Evolutionary conservation across 306 rosid genomes (phyloP).

Genomic region (Comarum palustre): DNA sequence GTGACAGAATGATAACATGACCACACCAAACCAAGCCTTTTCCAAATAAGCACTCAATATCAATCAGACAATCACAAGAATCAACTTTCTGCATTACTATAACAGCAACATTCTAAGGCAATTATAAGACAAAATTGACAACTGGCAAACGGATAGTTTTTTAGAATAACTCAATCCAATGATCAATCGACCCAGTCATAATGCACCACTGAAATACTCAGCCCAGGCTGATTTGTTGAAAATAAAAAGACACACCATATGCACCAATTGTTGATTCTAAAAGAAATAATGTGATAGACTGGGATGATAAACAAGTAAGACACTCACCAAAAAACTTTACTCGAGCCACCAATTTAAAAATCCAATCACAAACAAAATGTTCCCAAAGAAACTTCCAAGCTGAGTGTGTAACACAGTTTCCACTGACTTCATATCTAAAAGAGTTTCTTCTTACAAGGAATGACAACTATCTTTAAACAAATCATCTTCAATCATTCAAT

Average conservation of each 20-base stretch:
- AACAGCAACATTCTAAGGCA: not conserved
- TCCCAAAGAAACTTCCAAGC: not conserved
- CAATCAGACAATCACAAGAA: not conserved
- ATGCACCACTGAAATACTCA: not conserved
- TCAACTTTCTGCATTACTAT: too few species aligned
- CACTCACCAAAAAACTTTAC: not conserved
- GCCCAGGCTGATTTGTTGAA: not conserved
- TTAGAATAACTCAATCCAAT: not conserved
- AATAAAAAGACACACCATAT: not conserved
- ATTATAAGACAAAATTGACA: not conserved
- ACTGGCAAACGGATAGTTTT: not conserved
- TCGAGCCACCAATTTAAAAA: not conserved
- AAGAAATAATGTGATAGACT: not conserved
- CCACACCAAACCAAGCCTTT: not conserved
- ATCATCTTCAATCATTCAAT: not conserved
- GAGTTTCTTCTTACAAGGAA: not conserved
- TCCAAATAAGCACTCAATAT: not conserved
- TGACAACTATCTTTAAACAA: not conserved
- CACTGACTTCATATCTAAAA: not conserved
- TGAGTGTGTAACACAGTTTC: not conserved
- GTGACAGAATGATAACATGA: slow-evolving; percentile 3
- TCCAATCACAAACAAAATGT: not conserved
- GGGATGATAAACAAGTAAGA: not conserved
- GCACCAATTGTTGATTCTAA: not conserved
- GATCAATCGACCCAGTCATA: not conserved